Base-by-base conservation (phyloP, 2,329 filamentous ascomycete genomes). In the Aspergillus sp. region DNA sequence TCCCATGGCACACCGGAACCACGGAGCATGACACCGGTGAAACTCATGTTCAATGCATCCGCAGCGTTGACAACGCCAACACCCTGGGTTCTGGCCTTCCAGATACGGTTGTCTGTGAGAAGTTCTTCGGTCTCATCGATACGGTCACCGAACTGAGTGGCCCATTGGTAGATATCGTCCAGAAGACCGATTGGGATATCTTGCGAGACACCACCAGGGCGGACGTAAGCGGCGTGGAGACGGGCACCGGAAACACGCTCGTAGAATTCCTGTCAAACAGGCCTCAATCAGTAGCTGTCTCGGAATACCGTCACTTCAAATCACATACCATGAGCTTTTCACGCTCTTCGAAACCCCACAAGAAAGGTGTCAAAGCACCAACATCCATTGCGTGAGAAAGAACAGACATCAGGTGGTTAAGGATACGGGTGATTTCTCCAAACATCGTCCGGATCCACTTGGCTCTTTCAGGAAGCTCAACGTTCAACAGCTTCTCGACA, bases 121-220 rank as follows among this genome's bases (percentile, higher is more conserved):
- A 98, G 86, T 72, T 98, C 93, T 71, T 98, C 93, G 47, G 93
- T 97, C 73, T 98, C 93, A 68, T 98, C 93, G 63, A 98, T 93
- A 60, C 93, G 90, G 76, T 98, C 93, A 63, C 90, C 88, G 64
- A 98, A 98, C 72, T 98, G 93, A 49, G 93, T 98, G 13, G 93
- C 93, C 93, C 93, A 98, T 74, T 97, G 91, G 77, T 98, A 97
- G 65, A 98, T 98, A 67, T 98, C 93, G 68, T 98, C 94, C 44
- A 98, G 83, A 41, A 98, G 84, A 57, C 93, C 93, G 51, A 95
- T 66, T 25, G 93, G 93, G 41, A 98, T 80, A 75, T 98, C 93
- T 73, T 97, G 90, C 64, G 90, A 88, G 48, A 98, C 93, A 74
- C 93, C 93, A 63, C 93, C 93, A 43, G 93, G 93, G 61, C 93